Conservation (phyloP, 257 asterid species). For the Scutellaria galericulata region DNA sequence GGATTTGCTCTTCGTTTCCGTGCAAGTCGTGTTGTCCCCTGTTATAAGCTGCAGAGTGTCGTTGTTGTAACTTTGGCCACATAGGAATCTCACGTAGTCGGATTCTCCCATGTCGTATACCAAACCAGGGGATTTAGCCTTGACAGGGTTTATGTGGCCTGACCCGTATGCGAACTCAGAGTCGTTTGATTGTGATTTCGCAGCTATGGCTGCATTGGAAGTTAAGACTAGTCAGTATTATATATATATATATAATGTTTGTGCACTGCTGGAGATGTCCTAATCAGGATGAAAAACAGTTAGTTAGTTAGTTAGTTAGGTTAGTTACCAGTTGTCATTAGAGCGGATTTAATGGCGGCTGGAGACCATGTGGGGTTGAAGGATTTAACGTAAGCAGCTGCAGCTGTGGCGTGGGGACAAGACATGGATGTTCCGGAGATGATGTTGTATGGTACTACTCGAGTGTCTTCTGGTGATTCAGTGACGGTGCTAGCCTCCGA, state of each 20-base stretch:
- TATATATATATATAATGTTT: background rate
- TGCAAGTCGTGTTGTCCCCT: constrained; percentile 53
- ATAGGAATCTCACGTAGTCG: constrained; percentile 57
- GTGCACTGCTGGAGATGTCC: background rate
- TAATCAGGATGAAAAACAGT: no score
- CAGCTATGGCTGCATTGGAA: background rate
- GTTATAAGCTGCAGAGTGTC: constrained; percentile 50
- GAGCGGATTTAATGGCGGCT: constrained; percentile 67
- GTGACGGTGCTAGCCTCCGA: constrained; percentile 46
- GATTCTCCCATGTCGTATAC: constrained; percentile 56
- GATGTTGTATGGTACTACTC: constrained; percentile 54
- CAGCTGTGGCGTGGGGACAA: constrained; percentile 74
- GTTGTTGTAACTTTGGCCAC: constrained; percentile 66
- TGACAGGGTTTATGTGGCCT: constrained; percentile 68
- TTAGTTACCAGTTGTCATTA: constrained; percentile 60
- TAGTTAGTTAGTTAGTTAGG: background rate
- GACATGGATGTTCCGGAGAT: constrained; percentile 69
- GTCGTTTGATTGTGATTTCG: constrained; percentile 37
- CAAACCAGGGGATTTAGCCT: constrained; percentile 62
- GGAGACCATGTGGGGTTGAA: constrained; percentile 70
- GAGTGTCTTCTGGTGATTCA: constrained; percentile 39
- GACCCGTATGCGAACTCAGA: constrained; percentile 69
- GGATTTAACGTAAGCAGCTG: constrained; percentile 67
- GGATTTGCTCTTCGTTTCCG: constrained; percentile 35
- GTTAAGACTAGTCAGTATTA: background rate